These are phyloP conservation scores for Termitomyces sp. DNA, from an alignment of 768 basidiomycete species.

Conservation along the genomic window DNA sequence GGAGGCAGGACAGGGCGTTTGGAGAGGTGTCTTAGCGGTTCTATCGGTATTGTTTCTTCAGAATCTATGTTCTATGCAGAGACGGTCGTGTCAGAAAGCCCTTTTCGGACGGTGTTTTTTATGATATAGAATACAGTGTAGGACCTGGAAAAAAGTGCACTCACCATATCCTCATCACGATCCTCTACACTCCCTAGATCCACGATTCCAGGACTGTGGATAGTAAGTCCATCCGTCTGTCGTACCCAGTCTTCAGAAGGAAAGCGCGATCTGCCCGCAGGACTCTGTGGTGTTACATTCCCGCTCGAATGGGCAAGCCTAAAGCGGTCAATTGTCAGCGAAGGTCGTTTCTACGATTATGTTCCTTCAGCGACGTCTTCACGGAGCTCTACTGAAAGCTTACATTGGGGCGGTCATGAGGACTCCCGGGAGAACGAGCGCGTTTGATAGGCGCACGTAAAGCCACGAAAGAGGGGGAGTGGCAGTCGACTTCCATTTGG, in stretches of 20 bases:
- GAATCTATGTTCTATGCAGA: conserved; percentile 23
- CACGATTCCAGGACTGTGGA: conserved; percentile 43
- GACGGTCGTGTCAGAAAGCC: neutral
- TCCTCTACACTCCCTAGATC: conserved; percentile 1
- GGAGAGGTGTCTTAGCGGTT: neutral
- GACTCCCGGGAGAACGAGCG: conserved; percentile 53
- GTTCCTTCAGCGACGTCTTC: neutral
- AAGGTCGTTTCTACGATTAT: conserved; percentile 52
- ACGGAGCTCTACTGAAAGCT: conserved; percentile 10
- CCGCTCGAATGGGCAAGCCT: conserved; percentile 12
- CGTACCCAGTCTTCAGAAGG: conserved; percentile 72
- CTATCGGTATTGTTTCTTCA: conserved; percentile 11
- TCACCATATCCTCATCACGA: conserved; percentile 51
- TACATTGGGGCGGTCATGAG: conserved; percentile 53
- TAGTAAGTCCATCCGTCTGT: conserved; percentile 62
- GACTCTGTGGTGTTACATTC: conserved; percentile 8
- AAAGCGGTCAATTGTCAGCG: conserved; percentile 29
- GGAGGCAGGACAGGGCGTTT: conserved; percentile 8
- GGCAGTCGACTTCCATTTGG: conserved; percentile 56
- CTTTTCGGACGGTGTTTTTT: neutral
- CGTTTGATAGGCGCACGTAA: conserved; percentile 39
- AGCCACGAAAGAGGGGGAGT: conserved; percentile 36
- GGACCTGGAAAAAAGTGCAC: conserved; percentile 23
- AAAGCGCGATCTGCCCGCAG: conserved; percentile 34
- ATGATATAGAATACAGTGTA: neutral